phyloP scores from a whole-genome alignment of 306 rosid species.

The Pyrus bretschneideri region DNA sequence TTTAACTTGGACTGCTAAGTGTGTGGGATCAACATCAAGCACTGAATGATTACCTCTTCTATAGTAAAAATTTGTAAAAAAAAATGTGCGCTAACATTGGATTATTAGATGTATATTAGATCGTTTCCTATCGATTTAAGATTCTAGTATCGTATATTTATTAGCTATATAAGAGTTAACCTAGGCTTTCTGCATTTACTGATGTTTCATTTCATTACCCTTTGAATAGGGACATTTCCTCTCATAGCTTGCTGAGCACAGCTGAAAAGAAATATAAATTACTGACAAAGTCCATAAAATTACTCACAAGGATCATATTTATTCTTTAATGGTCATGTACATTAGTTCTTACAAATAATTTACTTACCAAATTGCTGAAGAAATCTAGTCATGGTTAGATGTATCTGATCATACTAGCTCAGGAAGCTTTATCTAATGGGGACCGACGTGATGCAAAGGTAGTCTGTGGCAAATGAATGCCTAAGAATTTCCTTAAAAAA shows the following conservation, averaged over 20 bases:
- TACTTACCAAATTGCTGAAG: neutral
- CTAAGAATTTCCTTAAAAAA: neutral
- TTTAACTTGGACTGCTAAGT: neutral
- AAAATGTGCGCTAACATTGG: neutral
- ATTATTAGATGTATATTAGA: neutral
- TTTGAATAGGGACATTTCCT: neutral
- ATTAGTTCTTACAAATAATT: neutral
- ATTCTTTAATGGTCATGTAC: neutral
- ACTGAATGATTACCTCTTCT: neutral
- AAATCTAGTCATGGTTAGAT: neutral
- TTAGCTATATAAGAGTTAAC: neutral
- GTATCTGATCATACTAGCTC: neutral
- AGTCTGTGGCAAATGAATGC: neutral
- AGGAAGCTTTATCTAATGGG: neutral
- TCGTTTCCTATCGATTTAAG: neutral
- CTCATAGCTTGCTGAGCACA: neutral
- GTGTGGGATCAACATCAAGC: neutral
- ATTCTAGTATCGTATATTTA: neutral
- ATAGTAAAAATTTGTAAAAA: neutral
- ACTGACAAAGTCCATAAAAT: neutral
- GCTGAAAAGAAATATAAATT: neutral
- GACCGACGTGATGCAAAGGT: neutral
- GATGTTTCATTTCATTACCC: neutral
- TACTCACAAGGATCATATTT: neutral
- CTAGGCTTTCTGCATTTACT: neutral